Evolutionary conservation across 1,284 basidiomycete species (phyloP).

Genomic region (Trichosporon ovoides): DNA sequence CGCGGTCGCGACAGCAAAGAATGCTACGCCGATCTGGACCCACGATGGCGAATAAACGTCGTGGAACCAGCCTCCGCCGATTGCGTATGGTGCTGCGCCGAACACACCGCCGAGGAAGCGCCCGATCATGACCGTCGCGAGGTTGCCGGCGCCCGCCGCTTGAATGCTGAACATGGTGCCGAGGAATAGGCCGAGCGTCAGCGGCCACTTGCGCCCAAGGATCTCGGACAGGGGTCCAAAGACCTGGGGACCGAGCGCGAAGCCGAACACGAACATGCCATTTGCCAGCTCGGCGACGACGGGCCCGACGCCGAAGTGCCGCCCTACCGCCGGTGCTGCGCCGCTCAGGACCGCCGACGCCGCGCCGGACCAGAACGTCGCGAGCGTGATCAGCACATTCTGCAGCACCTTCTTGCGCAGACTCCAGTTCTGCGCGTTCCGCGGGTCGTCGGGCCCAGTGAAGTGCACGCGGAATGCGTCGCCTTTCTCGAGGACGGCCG

Average conservation of each 20-base stretch:
- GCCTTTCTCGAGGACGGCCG: slow-evolving; percentile 14
- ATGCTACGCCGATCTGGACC: slow-evolving; percentile 16
- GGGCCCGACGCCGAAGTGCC: slow-evolving; percentile 12
- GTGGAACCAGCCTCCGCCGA: slow-evolving; percentile 24
- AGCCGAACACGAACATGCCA: slow-evolving; percentile 24
- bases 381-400: slow-evolving; percentile 19
- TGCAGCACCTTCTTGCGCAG: slow-evolving; percentile 16
- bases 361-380: slow-evolving; percentile 23
- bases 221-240: slow-evolving; percentile 60
- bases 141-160: slow-evolving; percentile 52
- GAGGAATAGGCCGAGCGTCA: slow-evolving; percentile 27
- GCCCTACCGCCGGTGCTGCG: slow-evolving; percentile 4
- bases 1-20: slow-evolving; percentile 19
- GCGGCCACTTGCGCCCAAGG: slow-evolving; percentile 44
- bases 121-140: slow-evolving; percentile 62
- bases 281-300: slow-evolving; percentile 23
- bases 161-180: slow-evolving; percentile 38
- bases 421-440: slow-evolving; percentile 65
- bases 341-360: slow-evolving; percentile 15
- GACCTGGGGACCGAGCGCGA: slow-evolving; percentile 55
- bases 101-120: slow-evolving; percentile 60
- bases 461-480: slow-evolving; percentile 53
- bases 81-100: slow-evolving; percentile 22
- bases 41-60: slow-evolving; percentile 15
- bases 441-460: slow-evolving; percentile 59